phyloP scores from a whole-genome alignment of 805 yeast species.

The Zygosaccharomyces lentus region DNA sequence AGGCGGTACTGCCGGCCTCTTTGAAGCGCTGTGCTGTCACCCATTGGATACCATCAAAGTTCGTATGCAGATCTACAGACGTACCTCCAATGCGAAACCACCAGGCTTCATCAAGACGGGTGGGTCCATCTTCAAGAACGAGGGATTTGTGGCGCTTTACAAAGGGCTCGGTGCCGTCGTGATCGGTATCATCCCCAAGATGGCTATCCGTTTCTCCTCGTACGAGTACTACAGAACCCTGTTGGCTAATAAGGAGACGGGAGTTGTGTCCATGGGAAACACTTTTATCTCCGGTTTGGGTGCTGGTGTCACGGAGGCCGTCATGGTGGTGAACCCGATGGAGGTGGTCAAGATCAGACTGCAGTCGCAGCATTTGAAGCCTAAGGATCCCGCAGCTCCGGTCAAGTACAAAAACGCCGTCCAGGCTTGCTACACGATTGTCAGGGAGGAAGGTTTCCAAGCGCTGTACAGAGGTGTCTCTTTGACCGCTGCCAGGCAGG shows the following conservation, averaged over 20 bases:
- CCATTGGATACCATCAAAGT: constrained; percentile 98
- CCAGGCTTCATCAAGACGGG: constrained; percentile 90
- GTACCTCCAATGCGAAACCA: constrained; percentile 59
- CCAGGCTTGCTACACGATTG: constrained; percentile 79
- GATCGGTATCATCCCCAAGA: constrained; percentile 95
- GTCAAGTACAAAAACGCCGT: constrained; percentile 91
- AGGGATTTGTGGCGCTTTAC: constrained; percentile 80
- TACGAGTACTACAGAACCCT: constrained; percentile 81
- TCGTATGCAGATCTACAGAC: constrained; percentile 87
- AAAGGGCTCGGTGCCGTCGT: constrained; percentile 97
- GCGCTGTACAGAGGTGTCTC: constrained; percentile 93
- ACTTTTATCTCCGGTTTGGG: constrained; percentile 92
- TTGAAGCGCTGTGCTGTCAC: constrained; percentile 96
- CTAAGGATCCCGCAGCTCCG: constrained; percentile 37
- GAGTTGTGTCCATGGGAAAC: constrained; percentile 63
- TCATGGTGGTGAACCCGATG: constrained; percentile 91
- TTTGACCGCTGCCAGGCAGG: constrained; percentile 95
- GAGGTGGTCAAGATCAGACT: constrained; percentile 95
- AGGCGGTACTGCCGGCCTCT: constrained; percentile 96
- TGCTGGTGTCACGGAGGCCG: constrained; percentile 96
- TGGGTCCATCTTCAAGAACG: constrained; percentile 66
- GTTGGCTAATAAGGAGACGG: constrained; percentile 56
- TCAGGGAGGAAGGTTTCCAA: constrained; percentile 84
- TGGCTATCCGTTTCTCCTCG: constrained; percentile 95
- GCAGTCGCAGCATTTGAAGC: constrained; percentile 80